These are phyloP conservation scores for Entoloma clypeatum DNA, from an alignment of 1,284 basidiomycete genomes.

Conservation along the genomic window DNA sequence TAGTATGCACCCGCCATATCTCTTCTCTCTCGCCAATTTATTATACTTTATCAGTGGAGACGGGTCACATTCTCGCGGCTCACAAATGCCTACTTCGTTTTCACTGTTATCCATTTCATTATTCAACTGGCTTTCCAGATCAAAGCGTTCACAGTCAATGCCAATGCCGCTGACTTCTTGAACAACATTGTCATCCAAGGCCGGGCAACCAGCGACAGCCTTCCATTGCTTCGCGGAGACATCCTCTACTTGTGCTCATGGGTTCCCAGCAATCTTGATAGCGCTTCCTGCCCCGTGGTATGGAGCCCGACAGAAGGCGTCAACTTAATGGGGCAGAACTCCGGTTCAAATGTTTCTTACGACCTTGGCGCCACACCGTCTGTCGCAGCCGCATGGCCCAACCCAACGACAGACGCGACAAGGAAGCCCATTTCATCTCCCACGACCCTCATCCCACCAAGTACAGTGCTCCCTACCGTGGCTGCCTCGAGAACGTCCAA, in stretches of 20 bases:
- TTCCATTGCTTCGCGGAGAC: constrained; percentile 46
- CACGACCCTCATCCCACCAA: constrained; percentile 7
- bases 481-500: constrained; percentile 5
- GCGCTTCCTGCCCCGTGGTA: constrained; percentile 48
- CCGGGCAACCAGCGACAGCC: constrained; percentile 45
- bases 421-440: constrained; percentile 8
- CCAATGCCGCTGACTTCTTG: constrained; percentile 51
- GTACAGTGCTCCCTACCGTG: constrained; percentile 6
- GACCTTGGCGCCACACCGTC: constrained; percentile 2
- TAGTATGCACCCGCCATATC: constrained; percentile 38
- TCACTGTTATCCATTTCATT: constrained; percentile 63
- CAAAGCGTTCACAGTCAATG: constrained; percentile 63
- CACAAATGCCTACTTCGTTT: constrained; percentile 61
- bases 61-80: constrained; percentile 66
- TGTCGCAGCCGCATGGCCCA: constrained; percentile 6
- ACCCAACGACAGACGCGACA: constrained; percentile 5
- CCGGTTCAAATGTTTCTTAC: constrained; percentile 1
- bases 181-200: constrained; percentile 47
- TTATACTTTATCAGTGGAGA: constrained; percentile 49
- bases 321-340: constrained; percentile 11
- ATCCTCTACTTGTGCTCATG: constrained; percentile 56
- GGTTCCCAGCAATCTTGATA: constrained; percentile 47
- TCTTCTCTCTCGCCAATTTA: constrained; percentile 2
- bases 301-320: constrained; percentile 43
- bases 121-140: constrained; percentile 68